These are phyloP conservation scores for Candida pini DNA, from an alignment of 805 yeast species.

Conservation along the genomic window DNA sequence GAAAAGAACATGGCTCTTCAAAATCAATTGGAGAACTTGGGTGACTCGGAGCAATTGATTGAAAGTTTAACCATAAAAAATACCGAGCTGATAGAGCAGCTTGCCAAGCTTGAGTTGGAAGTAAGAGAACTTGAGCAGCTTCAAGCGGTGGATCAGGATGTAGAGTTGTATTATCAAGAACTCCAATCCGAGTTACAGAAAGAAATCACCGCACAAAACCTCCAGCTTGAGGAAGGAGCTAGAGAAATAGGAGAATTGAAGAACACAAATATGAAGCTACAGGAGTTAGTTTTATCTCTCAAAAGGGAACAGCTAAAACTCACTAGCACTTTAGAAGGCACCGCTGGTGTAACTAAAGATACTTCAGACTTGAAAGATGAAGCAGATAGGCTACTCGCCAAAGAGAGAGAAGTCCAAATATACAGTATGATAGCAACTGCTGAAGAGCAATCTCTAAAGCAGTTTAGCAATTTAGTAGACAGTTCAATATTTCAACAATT, in stretches of 20 bases:
- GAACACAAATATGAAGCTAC: constrained; percentile 29
- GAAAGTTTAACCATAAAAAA: constrained; percentile 33
- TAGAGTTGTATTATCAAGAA: constrained; percentile 40
- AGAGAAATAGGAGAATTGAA: constrained; percentile 7
- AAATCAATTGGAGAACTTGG: constrained; percentile 23
- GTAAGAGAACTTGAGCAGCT: constrained; percentile 44
- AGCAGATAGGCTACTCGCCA: constrained; percentile 10
- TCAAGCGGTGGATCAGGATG: constrained; percentile 42
- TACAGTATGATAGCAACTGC: constrained; percentile 5
- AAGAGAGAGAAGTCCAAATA: constrained; percentile 7
- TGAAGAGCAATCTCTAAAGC: constrained; percentile 7
- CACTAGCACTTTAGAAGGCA: constrained; percentile 1
- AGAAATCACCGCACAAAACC: constrained; percentile 29
- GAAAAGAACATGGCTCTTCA: constrained; percentile 21
- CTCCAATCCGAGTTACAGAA: constrained; percentile 38
- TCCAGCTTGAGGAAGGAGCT: neutral
- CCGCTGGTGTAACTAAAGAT: constrained; percentile 1
- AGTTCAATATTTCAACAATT: neutral
- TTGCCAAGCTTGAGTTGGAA: constrained; percentile 30
- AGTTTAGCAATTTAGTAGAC: too few species aligned
- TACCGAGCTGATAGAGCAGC: constrained; percentile 28
- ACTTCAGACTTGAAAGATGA: constrained; percentile 9
- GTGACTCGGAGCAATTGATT: constrained; percentile 28
- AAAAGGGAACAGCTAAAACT: neutral
- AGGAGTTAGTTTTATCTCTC: constrained; percentile 13